Percentiles rank a stretch among this genome's conserved stretches.
phyloP scores from a whole-genome alignment of 2,329 filamentous ascomycete species.

The Aureobasidium sp. region DNA sequence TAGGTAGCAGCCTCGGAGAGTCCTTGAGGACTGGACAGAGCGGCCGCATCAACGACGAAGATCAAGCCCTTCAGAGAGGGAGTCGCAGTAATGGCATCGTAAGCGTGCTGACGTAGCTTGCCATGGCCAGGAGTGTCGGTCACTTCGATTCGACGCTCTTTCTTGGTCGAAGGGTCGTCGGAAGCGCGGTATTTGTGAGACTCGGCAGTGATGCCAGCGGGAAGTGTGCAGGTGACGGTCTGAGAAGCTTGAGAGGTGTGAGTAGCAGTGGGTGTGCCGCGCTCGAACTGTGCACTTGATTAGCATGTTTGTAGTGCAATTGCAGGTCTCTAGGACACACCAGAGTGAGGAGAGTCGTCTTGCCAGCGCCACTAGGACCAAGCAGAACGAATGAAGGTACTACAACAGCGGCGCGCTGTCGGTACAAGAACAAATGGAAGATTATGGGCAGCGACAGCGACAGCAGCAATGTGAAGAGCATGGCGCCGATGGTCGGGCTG shows the following conservation, averaged over 20 bases:
- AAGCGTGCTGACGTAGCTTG: slow-evolving; percentile 72
- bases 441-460: slow-evolving; percentile 67
- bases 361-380: slow-evolving; percentile 76
- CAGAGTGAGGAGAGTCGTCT: slow-evolving; percentile 80
- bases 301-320: background rate
- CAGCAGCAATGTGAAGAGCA: slow-evolving; percentile 64
- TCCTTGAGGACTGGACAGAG: slow-evolving; percentile 33
- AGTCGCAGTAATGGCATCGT: slow-evolving; percentile 43
- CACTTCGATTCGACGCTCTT: slow-evolving; percentile 65
- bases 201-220: slow-evolving; percentile 43
- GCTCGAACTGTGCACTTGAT: slow-evolving; percentile 39
- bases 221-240: slow-evolving; percentile 50
- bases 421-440: slow-evolving; percentile 69
- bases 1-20: slow-evolving; percentile 73
- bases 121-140: slow-evolving; percentile 92
- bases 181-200: slow-evolving; percentile 59
- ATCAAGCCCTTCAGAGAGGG: slow-evolving; percentile 64
- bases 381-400: slow-evolving; percentile 73
- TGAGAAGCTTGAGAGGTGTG: slow-evolving; percentile 59
- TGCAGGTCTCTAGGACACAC: slow-evolving; percentile 36
- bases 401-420: slow-evolving; percentile 56
- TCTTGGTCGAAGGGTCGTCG: slow-evolving; percentile 53
- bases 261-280: slow-evolving; percentile 48
- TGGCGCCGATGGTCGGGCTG: slow-evolving; percentile 39
- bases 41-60: slow-evolving; percentile 74